phyloP scores from a whole-genome alignment of 2,329 filamentous ascomycete genomes.

The Trichoderma sp. region DNA sequence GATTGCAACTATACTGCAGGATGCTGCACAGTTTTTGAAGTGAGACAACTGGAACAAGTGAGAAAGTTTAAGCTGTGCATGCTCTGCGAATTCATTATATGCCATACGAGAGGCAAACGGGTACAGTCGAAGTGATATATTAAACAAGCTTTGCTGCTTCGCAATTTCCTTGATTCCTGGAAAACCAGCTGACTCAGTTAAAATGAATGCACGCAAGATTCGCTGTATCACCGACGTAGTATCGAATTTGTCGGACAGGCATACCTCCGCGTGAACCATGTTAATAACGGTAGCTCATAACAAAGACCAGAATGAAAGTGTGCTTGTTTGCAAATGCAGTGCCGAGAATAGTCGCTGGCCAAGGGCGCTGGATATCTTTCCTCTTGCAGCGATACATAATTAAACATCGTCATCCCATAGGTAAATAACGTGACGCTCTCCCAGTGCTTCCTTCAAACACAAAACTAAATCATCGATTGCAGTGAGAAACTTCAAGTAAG shows the following conservation, averaged over 20 bases:
- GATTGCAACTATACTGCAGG: background rate
- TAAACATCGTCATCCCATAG: constrained; percentile 25
- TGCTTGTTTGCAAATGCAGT: background rate
- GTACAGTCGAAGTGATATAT: background rate
- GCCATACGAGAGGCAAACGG: background rate
- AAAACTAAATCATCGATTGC: constrained; percentile 45
- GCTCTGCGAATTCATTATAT: background rate
- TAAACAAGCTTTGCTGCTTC: background rate
- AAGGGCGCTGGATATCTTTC: background rate
- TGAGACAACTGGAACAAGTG: background rate
- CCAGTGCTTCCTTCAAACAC: constrained; percentile 42
- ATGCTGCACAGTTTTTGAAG: background rate
- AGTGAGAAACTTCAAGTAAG: constrained; percentile 43
- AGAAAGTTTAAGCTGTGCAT: background rate
- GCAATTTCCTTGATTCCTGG: background rate
- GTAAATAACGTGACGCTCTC: constrained; percentile 39
- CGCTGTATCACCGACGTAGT: background rate
- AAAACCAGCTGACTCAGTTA: background rate
- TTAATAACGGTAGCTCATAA: background rate
- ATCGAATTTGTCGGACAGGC: background rate
- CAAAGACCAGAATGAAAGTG: background rate
- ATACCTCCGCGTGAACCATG: background rate
- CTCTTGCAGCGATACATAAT: background rate
- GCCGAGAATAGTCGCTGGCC: background rate
- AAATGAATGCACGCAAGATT: background rate